Base-by-base conservation (phyloP, 306 rosid species). In the Pyrus pyrifolia region DNA sequence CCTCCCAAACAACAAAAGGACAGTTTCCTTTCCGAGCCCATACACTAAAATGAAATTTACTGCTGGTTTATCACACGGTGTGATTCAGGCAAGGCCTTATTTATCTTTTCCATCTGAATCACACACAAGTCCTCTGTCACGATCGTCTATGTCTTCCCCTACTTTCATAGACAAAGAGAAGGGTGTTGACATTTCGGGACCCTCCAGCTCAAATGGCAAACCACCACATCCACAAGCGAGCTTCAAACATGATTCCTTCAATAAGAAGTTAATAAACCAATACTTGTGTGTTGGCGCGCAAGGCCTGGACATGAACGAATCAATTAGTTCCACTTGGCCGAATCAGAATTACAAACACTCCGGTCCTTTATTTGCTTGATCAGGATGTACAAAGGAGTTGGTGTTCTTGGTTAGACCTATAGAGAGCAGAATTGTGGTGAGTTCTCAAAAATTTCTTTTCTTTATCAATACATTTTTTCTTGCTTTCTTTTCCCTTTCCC, bases 1-100 rank as follows among this genome's bases (percentile, higher is more conserved):
- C 49, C 89, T 84, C 70, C 89, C 90, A 49, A 82, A 85, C 90
- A 84, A 81, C 85, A 83, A 89, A 70, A 88, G 92, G 79, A 71
- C 84, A 78, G 80, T 76, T 31, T 77, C 90, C 29, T 79, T 76
- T 71, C 96, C 98, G 30, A 94, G 96, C 83, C 88, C 89, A 59
- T 82, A 86, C 60, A 75, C 95, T 19, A 94, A 80, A 81, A 73
- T 86, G 86, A 91, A 74, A 75, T 94, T 86, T 66, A 78, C 86
- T 11, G 86, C 90, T 42, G 92, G 96, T 57, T 80, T 94, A 62
- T 85, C 80, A 89, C 97, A 94, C 25, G 98, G 96, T 9, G 96
- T 94, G 38, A 90, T 90, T 76, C 89, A 90, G 74, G 82, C 88
- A 69, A 86, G 72, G 72, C 97, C 93, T n/a, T 81, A 81, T 55